Conservation (phyloP, 2,329 filamentous ascomycete species). For the Cladorrhinum sp. region DNA sequence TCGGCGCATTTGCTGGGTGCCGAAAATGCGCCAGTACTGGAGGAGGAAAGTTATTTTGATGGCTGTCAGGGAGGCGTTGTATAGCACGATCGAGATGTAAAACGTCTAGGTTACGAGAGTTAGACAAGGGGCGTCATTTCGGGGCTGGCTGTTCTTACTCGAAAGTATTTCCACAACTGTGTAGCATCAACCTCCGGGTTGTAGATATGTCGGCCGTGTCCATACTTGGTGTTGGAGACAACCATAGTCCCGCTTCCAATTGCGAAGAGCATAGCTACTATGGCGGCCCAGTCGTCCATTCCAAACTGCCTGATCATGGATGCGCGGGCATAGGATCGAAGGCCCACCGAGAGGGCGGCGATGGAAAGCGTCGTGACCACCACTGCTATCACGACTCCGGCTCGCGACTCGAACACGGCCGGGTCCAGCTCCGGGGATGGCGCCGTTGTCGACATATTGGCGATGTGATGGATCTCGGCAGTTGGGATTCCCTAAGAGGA, state of each 20-base stretch:
- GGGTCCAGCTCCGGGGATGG: slow-evolving; percentile 9
- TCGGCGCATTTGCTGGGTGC: slow-evolving; percentile 31
- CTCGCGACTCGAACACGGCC: slow-evolving; percentile 20
- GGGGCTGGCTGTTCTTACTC: too few relatives aligned
- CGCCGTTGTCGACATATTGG: slow-evolving; percentile 11
- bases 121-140: neutral
- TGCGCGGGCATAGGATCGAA: slow-evolving; percentile 25
- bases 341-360: slow-evolving; percentile 19
- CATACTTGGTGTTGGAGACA: slow-evolving; percentile 24
- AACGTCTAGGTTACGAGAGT: slow-evolving; percentile 31
- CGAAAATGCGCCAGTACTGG: slow-evolving; percentile 39
- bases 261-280: slow-evolving; percentile 23
- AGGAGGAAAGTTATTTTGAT: slow-evolving; percentile 39
- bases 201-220: slow-evolving; percentile 25
- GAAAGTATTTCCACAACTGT: slow-evolving; percentile 21
- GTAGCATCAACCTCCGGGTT: slow-evolving; percentile 15
- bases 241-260: slow-evolving; percentile 24
- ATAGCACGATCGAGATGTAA: slow-evolving; percentile 38
- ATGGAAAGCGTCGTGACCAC: slow-evolving; percentile 19
- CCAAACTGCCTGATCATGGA: slow-evolving; percentile 26
- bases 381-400: slow-evolving; percentile 25
- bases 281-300: slow-evolving; percentile 26
- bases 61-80: slow-evolving; percentile 35
- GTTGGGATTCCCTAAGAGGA: neutral
- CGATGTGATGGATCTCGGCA: neutral